Conservation (phyloP, 441 rosid genomes). For the Populus hybrid region DNA sequence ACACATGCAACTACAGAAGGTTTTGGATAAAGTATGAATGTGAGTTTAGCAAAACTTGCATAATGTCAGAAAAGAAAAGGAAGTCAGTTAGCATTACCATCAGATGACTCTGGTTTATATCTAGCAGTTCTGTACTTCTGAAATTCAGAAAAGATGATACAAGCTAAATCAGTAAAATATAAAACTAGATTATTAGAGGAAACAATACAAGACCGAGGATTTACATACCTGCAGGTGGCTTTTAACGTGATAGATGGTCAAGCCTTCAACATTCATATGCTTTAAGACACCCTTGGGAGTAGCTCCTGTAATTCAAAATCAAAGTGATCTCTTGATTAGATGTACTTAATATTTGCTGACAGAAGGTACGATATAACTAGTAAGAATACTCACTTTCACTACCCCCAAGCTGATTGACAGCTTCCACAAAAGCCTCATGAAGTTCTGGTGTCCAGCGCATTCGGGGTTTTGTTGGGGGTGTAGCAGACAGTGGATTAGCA, state of each 20-base stretch:
- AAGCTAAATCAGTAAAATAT: constrained; percentile 5
- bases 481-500: constrained; percentile 34
- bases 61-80: constrained; percentile 1
- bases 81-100: constrained; percentile 35
- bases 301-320: constrained; percentile 58
- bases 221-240: constrained; percentile 82
- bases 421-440: constrained; percentile 88
- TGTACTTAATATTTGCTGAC: not conserved
- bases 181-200: constrained; percentile 7
- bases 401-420: constrained; percentile 87
- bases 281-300: constrained; percentile 85
- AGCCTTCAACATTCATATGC: constrained; percentile 66
- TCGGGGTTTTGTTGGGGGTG: constrained; percentile 51
- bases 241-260: constrained; percentile 93
- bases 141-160: constrained; percentile 15
- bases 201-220: constrained; percentile 4
- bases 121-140: constrained; percentile 93
- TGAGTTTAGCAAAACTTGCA: not conserved
- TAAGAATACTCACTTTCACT: constrained; percentile 61
- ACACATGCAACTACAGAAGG: not conserved
- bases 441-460: constrained; percentile 98
- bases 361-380: constrained; percentile 9
- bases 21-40: not conserved
- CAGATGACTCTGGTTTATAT: constrained; percentile 69
- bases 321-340: constrained; percentile 17